Percentiles rank a stretch among this genome's conserved stretches.
phyloP scores from a whole-genome alignment of 805 yeast genomes.

The Kodamaea kaohsiungensis region DNA sequence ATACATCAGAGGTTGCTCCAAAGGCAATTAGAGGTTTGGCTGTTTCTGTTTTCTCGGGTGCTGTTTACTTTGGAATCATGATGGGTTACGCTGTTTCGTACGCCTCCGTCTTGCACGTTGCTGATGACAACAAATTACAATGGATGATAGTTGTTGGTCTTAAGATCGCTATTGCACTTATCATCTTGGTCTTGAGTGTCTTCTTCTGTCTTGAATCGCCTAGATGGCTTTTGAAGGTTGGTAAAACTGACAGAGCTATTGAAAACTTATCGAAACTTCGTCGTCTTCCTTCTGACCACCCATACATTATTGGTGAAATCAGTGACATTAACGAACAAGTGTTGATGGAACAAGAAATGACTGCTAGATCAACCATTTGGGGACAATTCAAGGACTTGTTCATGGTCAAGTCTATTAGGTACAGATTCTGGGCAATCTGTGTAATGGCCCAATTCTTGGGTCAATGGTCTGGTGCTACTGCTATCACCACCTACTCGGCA shows the following conservation, averaged over 20 bases:
- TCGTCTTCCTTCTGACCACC: slow-evolving; percentile 23
- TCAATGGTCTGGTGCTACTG: slow-evolving; percentile 30
- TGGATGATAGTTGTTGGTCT: slow-evolving; percentile 23
- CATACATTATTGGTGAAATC: slow-evolving; percentile 24
- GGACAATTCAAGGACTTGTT: slow-evolving; percentile 17
- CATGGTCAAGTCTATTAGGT: slow-evolving; percentile 20
- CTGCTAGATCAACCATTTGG: slow-evolving; percentile 12
- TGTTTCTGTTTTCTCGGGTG: slow-evolving; percentile 25
- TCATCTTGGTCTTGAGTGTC: slow-evolving; percentile 20
- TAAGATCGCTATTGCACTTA: slow-evolving; percentile 21
- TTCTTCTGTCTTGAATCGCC: slow-evolving; percentile 25
- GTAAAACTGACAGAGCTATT: slow-evolving; percentile 20
- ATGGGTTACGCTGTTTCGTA: slow-evolving; percentile 35
- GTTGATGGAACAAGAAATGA: slow-evolving; percentile 21
- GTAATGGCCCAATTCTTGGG: slow-evolving; percentile 22
- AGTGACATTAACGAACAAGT: slow-evolving; percentile 24
- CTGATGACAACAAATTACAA: slow-evolving; percentile 14
- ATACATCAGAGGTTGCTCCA: slow-evolving; percentile 25
- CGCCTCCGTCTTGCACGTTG: slow-evolving; percentile 45
- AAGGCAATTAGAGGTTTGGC: slow-evolving; percentile 24
- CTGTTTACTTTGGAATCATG: slow-evolving; percentile 25
- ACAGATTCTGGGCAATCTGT: slow-evolving; percentile 23
- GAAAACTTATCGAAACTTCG: slow-evolving; percentile 20
- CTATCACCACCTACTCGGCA: slow-evolving; percentile 26
- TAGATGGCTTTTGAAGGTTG: slow-evolving; percentile 24